Conservation (phyloP, 75 land plant species). For the Picea glauca region DNA sequence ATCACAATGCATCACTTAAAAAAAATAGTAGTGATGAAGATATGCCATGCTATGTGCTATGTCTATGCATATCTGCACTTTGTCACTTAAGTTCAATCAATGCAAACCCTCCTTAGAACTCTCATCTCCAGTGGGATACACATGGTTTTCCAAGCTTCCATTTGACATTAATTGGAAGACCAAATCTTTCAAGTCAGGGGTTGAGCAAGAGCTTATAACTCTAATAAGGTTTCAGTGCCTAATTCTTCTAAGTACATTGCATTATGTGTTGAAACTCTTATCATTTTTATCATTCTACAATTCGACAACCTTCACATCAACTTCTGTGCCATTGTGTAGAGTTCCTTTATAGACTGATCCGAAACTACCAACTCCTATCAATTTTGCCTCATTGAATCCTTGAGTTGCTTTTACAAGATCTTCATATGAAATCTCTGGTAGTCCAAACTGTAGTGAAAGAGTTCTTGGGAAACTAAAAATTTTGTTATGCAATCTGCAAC, state of each 20-base stretch:
- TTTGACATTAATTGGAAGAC: constrained; percentile 19
- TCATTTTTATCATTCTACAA: constrained; percentile 9
- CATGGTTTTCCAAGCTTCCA: constrained; percentile 18
- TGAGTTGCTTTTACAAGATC: constrained; percentile 17
- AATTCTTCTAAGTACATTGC: constrained; percentile 4
- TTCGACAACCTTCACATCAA: constrained; percentile 16
- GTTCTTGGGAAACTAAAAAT: no score
- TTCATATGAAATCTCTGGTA: neutral
- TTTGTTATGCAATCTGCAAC: neutral
- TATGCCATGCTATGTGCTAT: constrained; percentile 15
- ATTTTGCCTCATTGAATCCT: constrained; percentile 11
- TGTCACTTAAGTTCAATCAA: constrained; percentile 4
- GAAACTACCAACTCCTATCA: constrained; percentile 12
- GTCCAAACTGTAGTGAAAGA: neutral
- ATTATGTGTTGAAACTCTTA: constrained; percentile 13
- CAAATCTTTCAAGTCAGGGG: constrained; percentile 1
- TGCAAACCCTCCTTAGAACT: neutral
- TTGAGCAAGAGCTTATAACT: constrained; percentile 12
- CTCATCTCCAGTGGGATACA: neutral
- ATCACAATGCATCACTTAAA: constrained; percentile 18
- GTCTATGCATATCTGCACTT: constrained; percentile 13
- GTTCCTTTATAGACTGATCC: constrained; percentile 21
- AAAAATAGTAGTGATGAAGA: constrained; percentile 13
- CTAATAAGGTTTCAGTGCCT: constrained; percentile 25
- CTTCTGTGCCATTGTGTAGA: constrained; percentile 12